Conservation (phyloP, 768 basidiomycete genomes). For the Russula compacta region DNA sequence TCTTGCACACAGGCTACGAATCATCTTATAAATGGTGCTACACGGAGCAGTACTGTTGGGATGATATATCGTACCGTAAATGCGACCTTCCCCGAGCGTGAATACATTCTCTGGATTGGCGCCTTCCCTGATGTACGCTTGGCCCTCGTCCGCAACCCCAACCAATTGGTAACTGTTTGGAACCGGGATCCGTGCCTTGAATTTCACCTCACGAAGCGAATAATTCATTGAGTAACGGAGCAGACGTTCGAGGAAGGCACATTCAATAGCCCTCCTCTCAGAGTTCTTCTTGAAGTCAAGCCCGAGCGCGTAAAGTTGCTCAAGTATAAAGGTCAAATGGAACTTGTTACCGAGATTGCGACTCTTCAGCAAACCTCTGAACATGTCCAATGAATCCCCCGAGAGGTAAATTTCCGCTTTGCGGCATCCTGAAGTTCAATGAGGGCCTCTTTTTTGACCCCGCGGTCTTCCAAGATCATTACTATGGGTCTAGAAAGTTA, state of each 20-base stretch:
- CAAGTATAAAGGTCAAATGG: constrained; percentile 43
- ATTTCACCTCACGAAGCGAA: constrained; percentile 65
- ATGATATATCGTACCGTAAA: constrained; percentile 6
- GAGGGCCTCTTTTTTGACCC: constrained; percentile 50
- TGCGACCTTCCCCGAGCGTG: constrained; percentile 3
- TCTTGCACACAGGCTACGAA: constrained; percentile 16
- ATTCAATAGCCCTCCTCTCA: constrained; percentile 35
- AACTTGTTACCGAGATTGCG: constrained; percentile 42
- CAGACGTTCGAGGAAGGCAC: constrained; percentile 47
- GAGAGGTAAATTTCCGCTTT: constrained; percentile 47
- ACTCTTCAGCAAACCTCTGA: constrained; percentile 38
- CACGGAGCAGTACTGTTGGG: neutral
- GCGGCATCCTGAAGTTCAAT: constrained; percentile 50
- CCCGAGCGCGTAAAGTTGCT: constrained; percentile 37
- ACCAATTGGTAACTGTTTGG: constrained; percentile 61
- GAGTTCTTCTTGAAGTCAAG: constrained; percentile 38
- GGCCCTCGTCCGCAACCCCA: constrained; percentile 76
- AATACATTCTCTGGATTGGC: neutral
- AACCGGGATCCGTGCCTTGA: constrained; percentile 64
- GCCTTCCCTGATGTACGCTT: constrained; percentile 11
- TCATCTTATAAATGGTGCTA: neutral
- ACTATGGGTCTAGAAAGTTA: constrained; percentile 46
- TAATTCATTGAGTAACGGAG: constrained; percentile 55
- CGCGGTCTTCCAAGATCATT: constrained; percentile 72
- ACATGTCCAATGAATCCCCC: constrained; percentile 38